phyloP scores from a whole-genome alignment of 2,329 filamentous ascomycete genomes.

The Tolypocladium ovalisporum region DNA sequence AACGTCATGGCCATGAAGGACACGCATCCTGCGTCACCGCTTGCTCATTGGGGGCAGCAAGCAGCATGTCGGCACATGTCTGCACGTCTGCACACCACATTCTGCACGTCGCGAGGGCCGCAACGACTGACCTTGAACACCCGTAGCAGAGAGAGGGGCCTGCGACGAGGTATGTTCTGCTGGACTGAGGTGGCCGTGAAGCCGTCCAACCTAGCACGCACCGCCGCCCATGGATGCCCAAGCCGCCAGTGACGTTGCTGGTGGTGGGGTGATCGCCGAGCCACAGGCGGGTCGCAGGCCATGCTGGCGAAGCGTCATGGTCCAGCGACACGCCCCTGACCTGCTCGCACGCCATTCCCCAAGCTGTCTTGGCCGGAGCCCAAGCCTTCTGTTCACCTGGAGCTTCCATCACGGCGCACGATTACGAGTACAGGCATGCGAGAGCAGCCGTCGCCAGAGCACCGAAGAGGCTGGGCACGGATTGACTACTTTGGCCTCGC shows the following conservation, averaged over 20 bases:
- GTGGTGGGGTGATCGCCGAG: slow-evolving; percentile 1
- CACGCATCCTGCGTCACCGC: too few relatives aligned
- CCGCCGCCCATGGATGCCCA: neutral
- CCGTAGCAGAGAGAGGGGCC: neutral
- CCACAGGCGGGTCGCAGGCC: neutral
- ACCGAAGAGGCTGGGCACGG: neutral
- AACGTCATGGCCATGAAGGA: neutral
- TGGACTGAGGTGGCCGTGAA: neutral
- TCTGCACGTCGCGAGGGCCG: neutral
- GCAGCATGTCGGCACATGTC: neutral
- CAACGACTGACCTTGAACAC: neutral
- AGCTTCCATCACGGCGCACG: neutral
- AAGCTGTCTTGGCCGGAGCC: neutral
- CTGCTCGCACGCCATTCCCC: slow-evolving; percentile 1
- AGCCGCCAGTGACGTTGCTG: neutral
- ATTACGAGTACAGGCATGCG: neutral
- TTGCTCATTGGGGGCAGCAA: too few relatives aligned
- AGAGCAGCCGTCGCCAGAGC: neutral
- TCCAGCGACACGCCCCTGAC: neutral
- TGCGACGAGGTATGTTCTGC: neutral
- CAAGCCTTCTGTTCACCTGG: neutral
- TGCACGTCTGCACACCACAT: neutral
- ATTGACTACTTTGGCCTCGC: neutral
- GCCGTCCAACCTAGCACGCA: neutral
- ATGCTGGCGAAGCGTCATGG: neutral